A percentile compares a stretch with the other conserved stretches of the same genome.
Conservation (phyloP, 352 stramenopile genomes). For the Halophytophthora polymorphica region DNA sequence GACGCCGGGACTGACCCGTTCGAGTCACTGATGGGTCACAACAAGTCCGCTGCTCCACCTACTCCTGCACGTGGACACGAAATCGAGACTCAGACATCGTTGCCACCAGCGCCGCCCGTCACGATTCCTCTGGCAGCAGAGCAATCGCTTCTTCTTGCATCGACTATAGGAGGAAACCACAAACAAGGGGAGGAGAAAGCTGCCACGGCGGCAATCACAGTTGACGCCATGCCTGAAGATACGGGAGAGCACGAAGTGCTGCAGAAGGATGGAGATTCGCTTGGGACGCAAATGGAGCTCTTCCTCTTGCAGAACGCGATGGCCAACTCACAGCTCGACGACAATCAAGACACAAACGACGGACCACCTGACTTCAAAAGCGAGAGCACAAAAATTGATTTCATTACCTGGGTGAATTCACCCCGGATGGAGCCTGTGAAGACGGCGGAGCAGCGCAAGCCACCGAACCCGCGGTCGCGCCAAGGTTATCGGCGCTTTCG, state of each 20-base stretch:
- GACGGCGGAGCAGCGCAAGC: slow-evolving; percentile 43
- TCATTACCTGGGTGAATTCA: slow-evolving; percentile 33
- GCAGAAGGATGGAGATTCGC: slow-evolving; percentile 26
- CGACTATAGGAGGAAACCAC: background rate
- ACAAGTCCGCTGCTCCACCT: slow-evolving; percentile 2
- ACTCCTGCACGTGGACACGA: slow-evolving; percentile 15
- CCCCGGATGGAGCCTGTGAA: slow-evolving; percentile 43
- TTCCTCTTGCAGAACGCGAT: slow-evolving; percentile 35
- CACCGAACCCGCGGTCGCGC: slow-evolving; percentile 40
- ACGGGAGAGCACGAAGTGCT: slow-evolving; percentile 2
- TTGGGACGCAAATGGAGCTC: slow-evolving; percentile 61
- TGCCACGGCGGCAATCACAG: slow-evolving; percentile 6
- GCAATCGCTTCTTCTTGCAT: slow-evolving; percentile 2
- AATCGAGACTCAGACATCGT: slow-evolving; percentile 49
- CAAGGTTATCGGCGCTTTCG: slow-evolving; percentile 54
- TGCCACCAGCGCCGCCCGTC: slow-evolving; percentile 33
- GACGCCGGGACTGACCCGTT: slow-evolving; percentile 56
- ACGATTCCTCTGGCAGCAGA: slow-evolving; percentile 14
- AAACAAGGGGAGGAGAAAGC: background rate
- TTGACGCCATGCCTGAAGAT: slow-evolving; percentile 6
- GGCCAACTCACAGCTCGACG: background rate
- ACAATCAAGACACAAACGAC: slow-evolving; percentile 14
- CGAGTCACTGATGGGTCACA: slow-evolving; percentile 40
- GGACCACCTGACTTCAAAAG: slow-evolving; percentile 20
- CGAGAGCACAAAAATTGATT: background rate